Base-by-base conservation (phyloP, 78 protist species). In the Dictyostelium citrinum region DNA sequence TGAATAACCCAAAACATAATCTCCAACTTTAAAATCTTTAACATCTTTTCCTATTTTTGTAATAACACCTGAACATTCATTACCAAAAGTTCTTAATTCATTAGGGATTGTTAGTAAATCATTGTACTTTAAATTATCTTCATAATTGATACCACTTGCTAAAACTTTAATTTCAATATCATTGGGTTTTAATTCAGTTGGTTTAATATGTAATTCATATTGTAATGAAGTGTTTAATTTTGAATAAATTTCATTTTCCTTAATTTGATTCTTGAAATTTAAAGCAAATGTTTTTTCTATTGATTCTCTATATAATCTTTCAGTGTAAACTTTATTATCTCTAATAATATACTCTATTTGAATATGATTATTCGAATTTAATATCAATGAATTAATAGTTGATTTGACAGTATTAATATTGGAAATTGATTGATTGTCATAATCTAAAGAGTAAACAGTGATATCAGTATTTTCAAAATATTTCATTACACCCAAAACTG, bases 1-100 rank as follows among this genome's bases (percentile, higher is more conserved):
- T 76, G 20, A 12, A 8, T 1, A 67, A 76, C 82, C 82, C 24
- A 17, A 76, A n/a, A 76, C 82, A 39, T 76, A 0, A 46, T 76
- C 82, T 8, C 82, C 82, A 76, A 76, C 67, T 76, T 76, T 39
- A 45, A 82, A 64, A 7, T 82, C 29, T 20, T 20, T 45, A 1
- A 82, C 79, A 5, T 37, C 12, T 7, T 5, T 14, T 8, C 88
- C 88, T 11, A 82, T 5, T 43, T 41, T 37, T 14, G 37, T 37
- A 1, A 82, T 33, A 7, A 43, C 3, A 43, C 88, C 88, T 2
- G 88, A 82, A 5, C 22, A 60, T 67, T 82, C 88, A 7, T 7
- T 10, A n/a, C 88, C 88, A 24, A 39, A 24, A 24, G 39, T 31
- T 27, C 17, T 12, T 14, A 27, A 31, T 5, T 68, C 22, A 24